Evolutionary conservation across 1,139 yeast genomes (phyloP).

Genomic region (Protomyces lactucae-debilis): DNA sequence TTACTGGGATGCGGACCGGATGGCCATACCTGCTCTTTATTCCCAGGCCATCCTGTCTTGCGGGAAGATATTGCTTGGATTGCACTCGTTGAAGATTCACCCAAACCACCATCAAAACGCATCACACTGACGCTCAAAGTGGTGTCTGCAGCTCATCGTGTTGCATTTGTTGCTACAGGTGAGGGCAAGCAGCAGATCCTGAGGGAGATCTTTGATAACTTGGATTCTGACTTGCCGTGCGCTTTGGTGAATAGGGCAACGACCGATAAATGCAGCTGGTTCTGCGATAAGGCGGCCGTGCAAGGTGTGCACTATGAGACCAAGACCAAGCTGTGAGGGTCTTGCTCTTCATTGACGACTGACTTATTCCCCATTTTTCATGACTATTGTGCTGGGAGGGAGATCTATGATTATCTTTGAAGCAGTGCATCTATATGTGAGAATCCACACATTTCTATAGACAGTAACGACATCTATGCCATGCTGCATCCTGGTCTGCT

Average conservation of each 20-base stretch:
- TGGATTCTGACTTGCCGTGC: slow-evolving; percentile 93
- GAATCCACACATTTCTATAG: too few species aligned
- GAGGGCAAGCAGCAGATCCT: slow-evolving; percentile 93
- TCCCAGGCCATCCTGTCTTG: slow-evolving; percentile 84
- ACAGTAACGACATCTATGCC: too few species aligned
- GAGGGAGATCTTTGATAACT: slow-evolving; percentile 91
- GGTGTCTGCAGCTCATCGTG: slow-evolving; percentile 70
- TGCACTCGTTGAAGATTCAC: slow-evolving; percentile 87
- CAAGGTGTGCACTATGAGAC: slow-evolving; percentile 37
- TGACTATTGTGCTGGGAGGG: background rate
- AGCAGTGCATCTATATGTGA: too few species aligned
- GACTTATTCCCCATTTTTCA: background rate
- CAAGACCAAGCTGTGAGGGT: background rate
- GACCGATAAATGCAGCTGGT: slow-evolving; percentile 95
- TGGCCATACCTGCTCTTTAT: slow-evolving; percentile 93
- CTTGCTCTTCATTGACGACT: background rate
- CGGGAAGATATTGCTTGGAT: slow-evolving; percentile 96
- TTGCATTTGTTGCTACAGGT: slow-evolving; percentile 35
- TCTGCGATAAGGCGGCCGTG: slow-evolving; percentile 86
- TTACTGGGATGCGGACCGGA: slow-evolving; percentile 97
- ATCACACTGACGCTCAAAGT: slow-evolving; percentile 92
- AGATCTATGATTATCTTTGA: too few species aligned
- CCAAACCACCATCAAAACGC: slow-evolving; percentile 81
- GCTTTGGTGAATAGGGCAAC: slow-evolving; percentile 93
- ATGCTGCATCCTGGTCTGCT: too few species aligned